A percentile compares a stretch with the other conserved stretches of the same genome.
Evolutionary conservation across 495 filamentous ascomycete genomes (phyloP).

Genomic region (Tuber magnatum): DNA sequence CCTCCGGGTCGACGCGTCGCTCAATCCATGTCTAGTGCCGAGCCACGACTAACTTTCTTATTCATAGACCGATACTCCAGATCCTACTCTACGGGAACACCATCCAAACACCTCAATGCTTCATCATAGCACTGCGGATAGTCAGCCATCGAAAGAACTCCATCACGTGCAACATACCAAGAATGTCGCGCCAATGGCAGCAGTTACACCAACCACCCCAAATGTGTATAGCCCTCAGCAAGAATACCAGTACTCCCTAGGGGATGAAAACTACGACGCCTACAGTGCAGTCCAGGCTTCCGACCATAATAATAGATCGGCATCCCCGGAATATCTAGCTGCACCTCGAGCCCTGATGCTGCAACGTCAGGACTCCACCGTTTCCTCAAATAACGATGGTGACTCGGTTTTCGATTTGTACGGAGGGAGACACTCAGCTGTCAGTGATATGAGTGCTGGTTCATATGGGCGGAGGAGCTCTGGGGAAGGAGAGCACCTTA

Average conservation of each 20-base stretch:
- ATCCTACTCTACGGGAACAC: slow-evolving; percentile 31
- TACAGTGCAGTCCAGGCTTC: slow-evolving; percentile 8
- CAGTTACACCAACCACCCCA: neutral
- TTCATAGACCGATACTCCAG: slow-evolving; percentile 32
- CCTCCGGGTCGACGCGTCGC: slow-evolving; percentile 21
- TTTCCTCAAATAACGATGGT: slow-evolving; percentile 40
- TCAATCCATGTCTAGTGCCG: slow-evolving; percentile 24
- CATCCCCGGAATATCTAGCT: slow-evolving; percentile 33
- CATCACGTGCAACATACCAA: slow-evolving; percentile 34
- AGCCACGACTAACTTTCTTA: slow-evolving; percentile 30
- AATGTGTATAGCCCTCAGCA: neutral
- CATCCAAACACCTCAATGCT: slow-evolving; percentile 31
- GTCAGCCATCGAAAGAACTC: slow-evolving; percentile 23
- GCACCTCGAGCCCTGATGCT: slow-evolving; percentile 34
- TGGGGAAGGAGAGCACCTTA: slow-evolving; percentile 27
- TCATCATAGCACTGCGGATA: slow-evolving; percentile 29
- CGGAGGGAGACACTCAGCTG: slow-evolving; percentile 34
- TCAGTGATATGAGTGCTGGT: slow-evolving; percentile 23
- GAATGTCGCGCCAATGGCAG: slow-evolving; percentile 8
- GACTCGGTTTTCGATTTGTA: slow-evolving; percentile 41
- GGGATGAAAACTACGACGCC: slow-evolving; percentile 24
- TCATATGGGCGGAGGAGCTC: slow-evolving; percentile 7
- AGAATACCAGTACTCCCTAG: slow-evolving; percentile 21
- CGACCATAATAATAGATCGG: slow-evolving; percentile 23
- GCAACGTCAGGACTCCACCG: slow-evolving; percentile 35